Evolutionary conservation across 441 rosid species (phyloP).

Genomic region (Erodium moschatum): DNA sequence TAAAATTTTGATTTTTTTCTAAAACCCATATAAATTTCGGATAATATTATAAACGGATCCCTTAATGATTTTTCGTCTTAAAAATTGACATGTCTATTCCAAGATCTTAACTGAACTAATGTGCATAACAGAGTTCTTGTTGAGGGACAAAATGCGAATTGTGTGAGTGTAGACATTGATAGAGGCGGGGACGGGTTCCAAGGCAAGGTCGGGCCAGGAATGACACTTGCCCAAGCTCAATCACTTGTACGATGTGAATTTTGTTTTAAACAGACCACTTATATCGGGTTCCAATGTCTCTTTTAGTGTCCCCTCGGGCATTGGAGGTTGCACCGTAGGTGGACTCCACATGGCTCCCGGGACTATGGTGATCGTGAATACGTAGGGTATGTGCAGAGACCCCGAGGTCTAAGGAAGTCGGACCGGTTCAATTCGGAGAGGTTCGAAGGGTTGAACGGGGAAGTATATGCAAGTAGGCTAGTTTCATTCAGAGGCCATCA

Average conservation of each 20-base stretch:
- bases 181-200: conserved; percentile 21
- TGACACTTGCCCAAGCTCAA: conserved; percentile 21
- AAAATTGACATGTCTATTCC: too few relatives aligned
- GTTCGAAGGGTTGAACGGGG: conserved; percentile 22
- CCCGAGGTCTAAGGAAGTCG: conserved; percentile 27
- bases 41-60: too few relatives aligned
- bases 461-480: conserved; percentile 11
- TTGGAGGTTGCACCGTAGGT: conserved; percentile 11
- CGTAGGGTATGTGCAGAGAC: conserved; percentile 28
- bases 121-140: too few relatives aligned
- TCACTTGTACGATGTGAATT: conserved; percentile 22
- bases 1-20: too few relatives aligned
- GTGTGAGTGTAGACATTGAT: conserved; percentile 10
- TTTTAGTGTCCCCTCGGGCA: conserved; percentile 23
- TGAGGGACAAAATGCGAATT: too few relatives aligned
- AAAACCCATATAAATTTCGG: too few relatives aligned
- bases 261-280: conserved; percentile 19
- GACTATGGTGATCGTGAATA: conserved; percentile 21
- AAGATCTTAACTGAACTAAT: too few relatives aligned
- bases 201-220: conserved; percentile 20
- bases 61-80: too few relatives aligned
- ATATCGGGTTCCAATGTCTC: conserved; percentile 20
- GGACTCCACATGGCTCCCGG: conserved; percentile 18
- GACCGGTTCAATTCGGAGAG: conserved; percentile 32
- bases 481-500: conserved; percentile 37